phyloP scores from a whole-genome alignment of 139 green algal species.

The Spirogloea muscicola region DNA sequence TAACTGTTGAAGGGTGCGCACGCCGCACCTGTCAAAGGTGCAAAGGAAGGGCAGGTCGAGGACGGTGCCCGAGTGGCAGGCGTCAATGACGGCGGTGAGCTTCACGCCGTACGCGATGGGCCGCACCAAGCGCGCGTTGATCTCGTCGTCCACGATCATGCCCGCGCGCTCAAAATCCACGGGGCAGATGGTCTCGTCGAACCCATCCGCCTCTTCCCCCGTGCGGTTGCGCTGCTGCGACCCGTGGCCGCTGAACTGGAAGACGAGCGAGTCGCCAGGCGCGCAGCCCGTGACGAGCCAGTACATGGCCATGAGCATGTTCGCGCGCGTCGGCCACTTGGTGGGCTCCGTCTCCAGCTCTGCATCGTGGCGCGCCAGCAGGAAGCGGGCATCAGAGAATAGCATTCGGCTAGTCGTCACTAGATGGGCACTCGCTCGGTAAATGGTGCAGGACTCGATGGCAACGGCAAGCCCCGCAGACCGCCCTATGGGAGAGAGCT shows the following conservation, averaged over 20 bases:
- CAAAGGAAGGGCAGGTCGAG: constrained; percentile 45
- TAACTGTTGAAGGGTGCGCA: no score
- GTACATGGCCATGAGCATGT: constrained; percentile 41
- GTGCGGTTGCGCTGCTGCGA: not conserved
- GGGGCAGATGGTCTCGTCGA: constrained; percentile 20
- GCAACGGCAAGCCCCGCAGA: no score
- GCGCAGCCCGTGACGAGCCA: constrained; percentile 25
- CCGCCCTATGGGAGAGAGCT: no score
- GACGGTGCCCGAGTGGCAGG: constrained; percentile 47
- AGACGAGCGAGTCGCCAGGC: constrained; percentile 41
- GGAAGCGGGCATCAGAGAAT: no score
- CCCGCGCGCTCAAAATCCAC: constrained; percentile 23
- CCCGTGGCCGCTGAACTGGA: constrained; percentile 35
- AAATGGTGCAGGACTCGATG: no score
- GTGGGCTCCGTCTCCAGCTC: constrained; percentile 29
- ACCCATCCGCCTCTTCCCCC: constrained; percentile 19
- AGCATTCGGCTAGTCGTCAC: no score
- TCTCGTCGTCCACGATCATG: constrained; percentile 45
- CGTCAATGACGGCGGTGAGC: constrained; percentile 42
- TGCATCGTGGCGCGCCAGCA: no score
- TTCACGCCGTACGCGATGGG: constrained; percentile 24
- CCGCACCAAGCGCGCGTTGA: constrained; percentile 40
- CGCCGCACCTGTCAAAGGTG: not conserved
- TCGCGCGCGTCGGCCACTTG: constrained; percentile 20
- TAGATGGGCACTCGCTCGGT: no score